phyloP scores from a whole-genome alignment of 208 protist genomes.

The Crithidia sp. region DNA sequence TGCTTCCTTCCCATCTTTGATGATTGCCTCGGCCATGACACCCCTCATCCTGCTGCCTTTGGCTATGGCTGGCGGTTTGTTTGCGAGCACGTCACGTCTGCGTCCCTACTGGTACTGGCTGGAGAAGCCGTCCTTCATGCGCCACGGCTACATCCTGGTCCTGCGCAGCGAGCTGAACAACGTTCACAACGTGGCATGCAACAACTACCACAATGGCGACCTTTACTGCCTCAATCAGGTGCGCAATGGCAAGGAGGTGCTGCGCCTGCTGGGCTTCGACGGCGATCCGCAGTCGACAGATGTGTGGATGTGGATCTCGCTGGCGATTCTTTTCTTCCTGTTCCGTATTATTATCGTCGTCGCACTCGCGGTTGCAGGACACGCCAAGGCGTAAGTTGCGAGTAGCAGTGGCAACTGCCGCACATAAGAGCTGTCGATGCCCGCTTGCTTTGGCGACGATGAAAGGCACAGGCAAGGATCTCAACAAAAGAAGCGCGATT shows the following conservation, averaged over 20 bases:
- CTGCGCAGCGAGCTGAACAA: slow-evolving; percentile 70
- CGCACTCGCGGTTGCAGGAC: slow-evolving; percentile 22
- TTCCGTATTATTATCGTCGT: slow-evolving; percentile 42
- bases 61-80: slow-evolving; percentile 62
- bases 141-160: slow-evolving; percentile 69
- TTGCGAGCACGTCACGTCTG: slow-evolving; percentile 65
- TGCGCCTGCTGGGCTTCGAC: slow-evolving; percentile 62
- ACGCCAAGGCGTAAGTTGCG: too few species aligned
- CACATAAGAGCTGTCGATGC: too few species aligned
- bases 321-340: slow-evolving; percentile 59
- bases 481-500: too few species aligned
- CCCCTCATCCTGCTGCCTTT: slow-evolving; percentile 74
- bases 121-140: slow-evolving; percentile 77
- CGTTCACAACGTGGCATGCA: slow-evolving; percentile 57
- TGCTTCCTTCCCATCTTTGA: slow-evolving; percentile 35
- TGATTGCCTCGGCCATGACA: slow-evolving; percentile 50
- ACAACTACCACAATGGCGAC: slow-evolving; percentile 44
- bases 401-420: too few species aligned
- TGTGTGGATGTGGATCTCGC: slow-evolving; percentile 69
- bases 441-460: too few species aligned
- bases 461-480: too few species aligned
- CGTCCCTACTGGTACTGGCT: slow-evolving; percentile 85
- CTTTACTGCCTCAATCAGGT: slow-evolving; percentile 56
- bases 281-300: slow-evolving; percentile 45
- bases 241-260: slow-evolving; percentile 54